Evolutionary conservation across 2,329 filamentous ascomycete species (phyloP).

Genomic region (Exserohilum rostratum): DNA sequence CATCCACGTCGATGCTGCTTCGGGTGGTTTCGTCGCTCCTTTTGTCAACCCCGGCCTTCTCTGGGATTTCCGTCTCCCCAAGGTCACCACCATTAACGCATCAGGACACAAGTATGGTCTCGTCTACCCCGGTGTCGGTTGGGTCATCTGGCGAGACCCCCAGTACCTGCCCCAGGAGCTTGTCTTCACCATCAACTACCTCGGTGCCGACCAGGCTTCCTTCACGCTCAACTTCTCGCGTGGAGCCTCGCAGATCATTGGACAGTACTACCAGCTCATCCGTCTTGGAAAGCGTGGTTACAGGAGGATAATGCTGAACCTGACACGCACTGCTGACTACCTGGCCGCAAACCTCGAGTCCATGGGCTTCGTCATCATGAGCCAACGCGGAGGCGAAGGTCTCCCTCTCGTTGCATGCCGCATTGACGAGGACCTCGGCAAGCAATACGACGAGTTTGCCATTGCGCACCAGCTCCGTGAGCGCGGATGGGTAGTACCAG

Average conservation of each 20-base stretch:
- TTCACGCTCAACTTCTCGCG: slow-evolving; percentile 99
- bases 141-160: slow-evolving; percentile 86
- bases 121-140: slow-evolving; percentile 87
- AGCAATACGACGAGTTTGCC: slow-evolving; percentile 62
- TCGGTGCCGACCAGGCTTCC: slow-evolving; percentile 91
- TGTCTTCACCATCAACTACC: slow-evolving; percentile 99
- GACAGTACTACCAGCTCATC: slow-evolving; percentile 97
- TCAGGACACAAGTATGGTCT: slow-evolving; percentile 87
- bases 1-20: slow-evolving; percentile 93
- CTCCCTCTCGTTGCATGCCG: slow-evolving; percentile 91
- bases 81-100: slow-evolving; percentile 91
- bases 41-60: slow-evolving; percentile 83
- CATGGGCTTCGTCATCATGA: slow-evolving; percentile 88
- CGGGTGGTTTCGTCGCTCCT: slow-evolving; percentile 89
- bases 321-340: slow-evolving; percentile 89
- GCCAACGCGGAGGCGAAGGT: slow-evolving; percentile 74
- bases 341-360: slow-evolving; percentile 74
- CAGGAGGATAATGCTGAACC: slow-evolving; percentile 89
- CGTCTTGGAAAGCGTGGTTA: slow-evolving; percentile 92
- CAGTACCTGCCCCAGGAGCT: slow-evolving; percentile 76
- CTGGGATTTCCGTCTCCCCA: slow-evolving; percentile 91
- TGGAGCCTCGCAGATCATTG: slow-evolving; percentile 91
- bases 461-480: slow-evolving; percentile 82
- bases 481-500: slow-evolving; percentile 90
- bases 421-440: slow-evolving; percentile 63